Base-by-base conservation (phyloP, 306 rosid species). In the Coriaria nepalensis region DNA sequence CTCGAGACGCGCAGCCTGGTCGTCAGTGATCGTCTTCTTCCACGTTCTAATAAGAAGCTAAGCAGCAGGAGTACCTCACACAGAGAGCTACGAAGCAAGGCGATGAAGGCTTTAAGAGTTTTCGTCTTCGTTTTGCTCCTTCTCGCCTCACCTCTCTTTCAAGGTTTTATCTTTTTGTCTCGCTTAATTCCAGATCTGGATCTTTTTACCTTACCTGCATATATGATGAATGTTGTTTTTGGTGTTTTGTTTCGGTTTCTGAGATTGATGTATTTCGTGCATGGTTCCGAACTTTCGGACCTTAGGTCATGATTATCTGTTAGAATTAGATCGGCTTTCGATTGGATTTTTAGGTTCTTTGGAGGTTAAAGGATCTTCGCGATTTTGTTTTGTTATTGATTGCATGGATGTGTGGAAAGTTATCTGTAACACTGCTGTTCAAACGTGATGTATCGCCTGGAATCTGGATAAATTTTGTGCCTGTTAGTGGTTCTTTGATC, bases 41-140 rank as follows among this genome's bases (percentile, higher is more conserved):
- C 50, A 1, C 29, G 29, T 20, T 20, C 29, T 20, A 20, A 20
- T 20, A 20, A 20, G 29, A 20, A 44, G 10, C 48, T 13, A 44
- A 32, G 35, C 52, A 10, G 35, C 51, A 10, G 5, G 8, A 43
- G 41, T 42, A 11, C 33, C 14, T 20, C 29, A 20, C 2, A 20
- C 35, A n/a, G 42, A n/a, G 42, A 56, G 39, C 61, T 44, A 42
- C 13, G 50, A 13, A 56, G 0, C 52, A 65, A 79, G 80, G 68
- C 73, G 51, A 50, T 71, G 69, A 65, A 52, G 43, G 40, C 10
- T 12, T 11, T 77, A 37, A 68, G 69, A 71, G 61, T 79, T 56
- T 64, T 90, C 67, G 55, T 81, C 54, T 69, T 90, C 47, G 77
- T 80, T 53, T 49, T 90, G 38, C 68, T 90, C 42, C 79, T 84